Evolutionary conservation across 2,329 filamentous ascomycete genomes (phyloP).

Genomic region (Dryadomyces quercus-mongolicae): DNA sequence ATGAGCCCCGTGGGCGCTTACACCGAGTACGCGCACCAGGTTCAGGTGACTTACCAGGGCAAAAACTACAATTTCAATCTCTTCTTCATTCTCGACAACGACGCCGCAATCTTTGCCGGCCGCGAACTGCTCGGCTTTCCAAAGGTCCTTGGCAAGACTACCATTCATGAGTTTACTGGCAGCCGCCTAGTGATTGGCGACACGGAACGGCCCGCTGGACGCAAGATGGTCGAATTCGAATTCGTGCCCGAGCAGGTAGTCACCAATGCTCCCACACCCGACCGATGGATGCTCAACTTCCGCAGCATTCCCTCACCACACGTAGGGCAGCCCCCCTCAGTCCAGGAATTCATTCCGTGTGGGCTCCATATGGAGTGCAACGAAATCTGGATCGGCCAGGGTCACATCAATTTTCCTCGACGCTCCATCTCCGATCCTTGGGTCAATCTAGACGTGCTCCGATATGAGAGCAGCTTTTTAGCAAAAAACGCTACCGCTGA

Average conservation of each 20-base stretch:
- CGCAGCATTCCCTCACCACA: conserved; percentile 1
- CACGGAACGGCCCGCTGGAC: neutral
- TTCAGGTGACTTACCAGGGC: neutral
- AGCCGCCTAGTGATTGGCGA: neutral
- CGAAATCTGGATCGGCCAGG: neutral
- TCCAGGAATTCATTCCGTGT: neutral
- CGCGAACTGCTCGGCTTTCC: conserved; percentile 1
- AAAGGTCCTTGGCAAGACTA: neutral
- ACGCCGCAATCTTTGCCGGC: conserved; percentile 1
- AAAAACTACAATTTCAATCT: neutral
- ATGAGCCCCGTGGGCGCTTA: conserved; percentile 1
- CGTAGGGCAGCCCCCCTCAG: neutral
- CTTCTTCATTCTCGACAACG: conserved; percentile 1
- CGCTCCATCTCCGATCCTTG: neutral
- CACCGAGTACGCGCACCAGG: conserved; percentile 2
- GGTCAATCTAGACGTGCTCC: conserved; percentile 1
- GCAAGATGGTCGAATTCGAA: neutral
- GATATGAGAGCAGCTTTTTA: neutral
- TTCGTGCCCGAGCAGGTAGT: neutral
- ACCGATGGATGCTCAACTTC: neutral
- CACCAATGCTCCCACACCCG: neutral
- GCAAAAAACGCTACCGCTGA: neutral
- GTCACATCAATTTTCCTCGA: neutral
- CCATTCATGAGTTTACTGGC: neutral
- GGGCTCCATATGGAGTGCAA: neutral